Base-by-base conservation (phyloP, 2,329 filamentous ascomycete species). In the Helicocarpus griseus region DNA sequence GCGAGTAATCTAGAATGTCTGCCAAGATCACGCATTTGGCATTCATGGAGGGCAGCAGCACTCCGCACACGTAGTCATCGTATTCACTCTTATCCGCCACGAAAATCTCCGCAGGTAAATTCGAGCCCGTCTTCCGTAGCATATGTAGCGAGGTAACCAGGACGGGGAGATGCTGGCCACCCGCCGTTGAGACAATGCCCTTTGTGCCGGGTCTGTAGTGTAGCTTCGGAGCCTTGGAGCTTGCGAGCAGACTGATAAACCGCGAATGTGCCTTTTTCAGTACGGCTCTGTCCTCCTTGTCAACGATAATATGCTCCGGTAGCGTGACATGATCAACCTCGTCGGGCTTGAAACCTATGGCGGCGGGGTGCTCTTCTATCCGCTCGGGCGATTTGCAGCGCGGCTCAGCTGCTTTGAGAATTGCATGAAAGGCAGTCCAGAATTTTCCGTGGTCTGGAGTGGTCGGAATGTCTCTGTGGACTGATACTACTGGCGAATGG, bases 81-180 rank as follows among this genome's bases (percentile, higher is more conserved):
- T 67, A 62, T 49, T 67, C 63, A 5, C 50, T 49, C 26, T 56
- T 52, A 9, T 61, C 55, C 17, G 59, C 57, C 19, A 69, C 47
- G 47, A 66, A 69, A 19, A 70, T 60, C 54, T 71, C 66, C n/a
- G 70, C 64, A 0, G 68, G 68, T 3, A 71, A 52, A 1, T 50
- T 58, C 14, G 62, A 65, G 2, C 66, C 65, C 7, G 63, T 63
- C 17, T 62, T 55, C 3, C 69, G 60, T 9, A 71, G 56, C 64
- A 71, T 67, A 17, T 61, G 60, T 14, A 70, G 53, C 3, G 63
- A 64, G 1, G 64, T 61, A 14, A 66, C 57, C 13, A 69, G 57
- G n/a, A 64, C 61, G 3, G 66, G 63, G 21, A 67, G 58, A 44
- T 64, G 63, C 4, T 57, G 48, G 2, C 61, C 53, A 19, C 56